phyloP scores from a whole-genome alignment of 805 yeast species.

The Kuraishia cidri region DNA sequence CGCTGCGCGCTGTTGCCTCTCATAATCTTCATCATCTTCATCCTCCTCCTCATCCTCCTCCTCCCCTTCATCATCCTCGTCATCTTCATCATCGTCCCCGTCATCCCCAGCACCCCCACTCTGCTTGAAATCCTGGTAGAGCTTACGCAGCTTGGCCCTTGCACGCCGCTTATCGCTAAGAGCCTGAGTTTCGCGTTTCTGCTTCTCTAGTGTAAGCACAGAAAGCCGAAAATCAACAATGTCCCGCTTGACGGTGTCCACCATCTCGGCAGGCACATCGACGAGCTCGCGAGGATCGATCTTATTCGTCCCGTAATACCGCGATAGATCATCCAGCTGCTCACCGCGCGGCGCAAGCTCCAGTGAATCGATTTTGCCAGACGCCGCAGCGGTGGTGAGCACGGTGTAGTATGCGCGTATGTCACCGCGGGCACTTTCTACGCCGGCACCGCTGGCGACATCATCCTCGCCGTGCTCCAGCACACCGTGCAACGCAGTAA shows the following conservation, averaged over 20 bases:
- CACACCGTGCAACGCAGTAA: too few species aligned
- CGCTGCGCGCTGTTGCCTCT: constrained; percentile 10
- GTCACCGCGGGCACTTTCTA: too few species aligned
- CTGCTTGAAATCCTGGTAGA: constrained; percentile 20
- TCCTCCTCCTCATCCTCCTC: constrained; percentile 16
- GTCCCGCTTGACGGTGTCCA: constrained; percentile 41
- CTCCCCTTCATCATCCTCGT: constrained; percentile 19
- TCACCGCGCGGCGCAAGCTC: too few species aligned
- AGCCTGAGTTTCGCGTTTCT: constrained; percentile 38
- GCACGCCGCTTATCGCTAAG: constrained; percentile 40
- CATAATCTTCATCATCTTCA: constrained; percentile 14
- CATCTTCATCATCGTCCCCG: constrained; percentile 13
- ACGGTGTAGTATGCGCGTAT: too few species aligned
- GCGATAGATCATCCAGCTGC: constrained; percentile 7
- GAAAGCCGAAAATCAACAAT: constrained; percentile 48
- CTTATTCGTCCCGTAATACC: constrained; percentile 24
- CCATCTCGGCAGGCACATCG: constrained; percentile 46
- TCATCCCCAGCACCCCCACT: constrained; percentile 6
- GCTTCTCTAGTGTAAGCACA: constrained; percentile 41
- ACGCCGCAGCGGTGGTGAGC: too few species aligned
- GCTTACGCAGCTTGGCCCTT: constrained; percentile 32
- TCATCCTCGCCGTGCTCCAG: too few species aligned
- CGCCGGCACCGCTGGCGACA: too few species aligned
- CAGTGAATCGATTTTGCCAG: too few species aligned
- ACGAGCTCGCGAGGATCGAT: constrained; percentile 48